Base-by-base conservation (phyloP, 1,139 yeast species). In the Candida pseudoviswanathii region DNA sequence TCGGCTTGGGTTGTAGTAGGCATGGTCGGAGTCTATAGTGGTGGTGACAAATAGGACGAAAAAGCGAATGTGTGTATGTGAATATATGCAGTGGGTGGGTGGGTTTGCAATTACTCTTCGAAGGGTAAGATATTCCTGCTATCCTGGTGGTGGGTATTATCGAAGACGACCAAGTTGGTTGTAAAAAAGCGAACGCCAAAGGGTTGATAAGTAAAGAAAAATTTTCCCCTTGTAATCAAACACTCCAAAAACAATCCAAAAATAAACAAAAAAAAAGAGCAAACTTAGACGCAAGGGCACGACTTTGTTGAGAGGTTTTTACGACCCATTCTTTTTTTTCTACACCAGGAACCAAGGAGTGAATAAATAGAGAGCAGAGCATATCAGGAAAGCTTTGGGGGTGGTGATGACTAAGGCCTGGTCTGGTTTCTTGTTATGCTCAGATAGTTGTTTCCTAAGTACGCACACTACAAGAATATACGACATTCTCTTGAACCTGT, bases 231-330 rank as follows among this genome's bases (percentile, higher is more conserved):
- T 9, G 11, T 36, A 24, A 37, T 9, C 11, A 37, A 24, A 25
- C 9, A 9, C 29, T 25, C 41, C 41, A n/a, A 37, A 37, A 37
- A 37, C 41, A 37, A 37, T 16, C 30, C 41, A 37, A 37, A 37
- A 9, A 37, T 37, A 37, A 37, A 37, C 41, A 37, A 37, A 24
- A 22, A 22, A 16, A 16, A 16, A 22, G 10, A 37, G 9, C 24
- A 25, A 25, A 25, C 27, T 4, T 24, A n/a, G 41, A 25, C 30
- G 30, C 6, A n/a, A 4, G 16, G 16, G 16, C 41, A 37, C 41
- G 41, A 37, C 41, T 11, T 16, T 16, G 16, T 16, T 16, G 16
- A 16, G 16, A 16, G 16, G 16, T 16, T 16, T 16, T 16, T 16
- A 16, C 16, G 16, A 16, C 16, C 16, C 16, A 8, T 4, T 6